Conservation (phyloP, 1,139 yeast species). For the Tardiomyces depauwii region DNA sequence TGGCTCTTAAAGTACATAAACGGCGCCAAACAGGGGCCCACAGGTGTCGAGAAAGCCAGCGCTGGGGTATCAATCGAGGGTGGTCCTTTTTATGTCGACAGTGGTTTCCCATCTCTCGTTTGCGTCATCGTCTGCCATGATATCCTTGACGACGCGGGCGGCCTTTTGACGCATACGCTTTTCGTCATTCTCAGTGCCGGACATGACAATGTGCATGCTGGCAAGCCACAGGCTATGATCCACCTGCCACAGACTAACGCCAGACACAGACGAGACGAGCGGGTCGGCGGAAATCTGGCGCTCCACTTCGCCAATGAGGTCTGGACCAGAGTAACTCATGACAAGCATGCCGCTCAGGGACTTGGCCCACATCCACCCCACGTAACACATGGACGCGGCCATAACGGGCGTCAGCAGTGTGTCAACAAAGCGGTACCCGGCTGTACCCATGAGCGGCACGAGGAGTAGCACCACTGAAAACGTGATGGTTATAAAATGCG, state of each 20-base stretch:
- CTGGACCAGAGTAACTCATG: conserved; percentile 32
- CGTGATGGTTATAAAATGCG: conserved; percentile 49
- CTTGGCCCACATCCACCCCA: conserved; percentile 32
- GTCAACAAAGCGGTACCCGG: conserved; percentile 20
- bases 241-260: conserved; percentile 31
- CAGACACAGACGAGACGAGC: conserved; percentile 21
- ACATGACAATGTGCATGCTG: conserved; percentile 23
- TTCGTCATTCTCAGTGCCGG: conserved; percentile 25
- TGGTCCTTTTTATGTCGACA: conserved; percentile 23
- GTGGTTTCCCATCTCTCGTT: conserved; percentile 29
- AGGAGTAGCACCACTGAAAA: conserved; percentile 34
- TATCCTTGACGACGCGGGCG: conserved; percentile 17
- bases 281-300: conserved; percentile 16
- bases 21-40: no score
- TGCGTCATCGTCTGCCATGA: conserved; percentile 17
- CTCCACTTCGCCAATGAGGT: conserved; percentile 21
- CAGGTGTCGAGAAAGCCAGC: no score
- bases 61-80: conserved; percentile 3
- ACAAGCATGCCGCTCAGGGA: conserved; percentile 33
- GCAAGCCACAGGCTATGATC: conserved; percentile 33
- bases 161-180: conserved; percentile 23
- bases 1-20: no score
- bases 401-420: conserved; percentile 27
- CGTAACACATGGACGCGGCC: conserved; percentile 29
- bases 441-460: conserved; percentile 21